Evolutionary conservation across 1,139 yeast species (phyloP), one percentile per base, ranked within the genome.

Genomic region (Saccharomyces pastorianus): DNA sequence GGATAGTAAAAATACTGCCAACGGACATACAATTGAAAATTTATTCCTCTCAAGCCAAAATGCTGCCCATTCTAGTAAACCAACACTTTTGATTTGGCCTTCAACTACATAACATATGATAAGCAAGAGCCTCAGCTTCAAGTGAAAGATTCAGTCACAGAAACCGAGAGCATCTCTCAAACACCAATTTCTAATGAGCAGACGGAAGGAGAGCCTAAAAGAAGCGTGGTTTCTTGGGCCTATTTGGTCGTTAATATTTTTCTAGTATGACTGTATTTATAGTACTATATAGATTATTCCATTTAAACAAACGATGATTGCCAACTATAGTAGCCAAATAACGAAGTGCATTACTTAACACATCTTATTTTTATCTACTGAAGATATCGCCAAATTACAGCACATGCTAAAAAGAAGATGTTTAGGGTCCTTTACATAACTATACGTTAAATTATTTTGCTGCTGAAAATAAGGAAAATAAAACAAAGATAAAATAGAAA

Each of bases 61-160:
- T 81, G 28, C 71, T 71, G 56, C 87, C 96, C 1, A 79, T 87
- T 1, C 83, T 56, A 81, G 85, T 56, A 91, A 91, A 70, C 96
- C 98, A 0, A 96, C 90, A 7, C 79, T 90, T 64, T 89, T 65
- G 98, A 91, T 68, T 76, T 88, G 64, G 97, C 95, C 0, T 90
- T 76, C 74, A 90, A 90, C 68, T 90, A 88, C 65, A 80, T 91
- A 53, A 75, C 77, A 50, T 83, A 83, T 65, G 76, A 63, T 14
- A 58, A 55, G 27, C 57, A 59, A 51, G 56, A 51, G 27, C 17
- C 4, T 31, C 51, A 27, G 47, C 42, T n/a, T n/a, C 44, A 25
- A 17, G 6, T 7, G 42, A 46, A 11, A 34, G 49, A 41, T 7
- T 51, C 27, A 47, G 31, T 26, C 53, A 48, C 17, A 46, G 27